Percentiles rank a stretch among this genome's conserved stretches.
Evolutionary conservation across 225 moss, liverwort and hornwort genomes (phyloP).

Genomic region (Asterella californica): DNA sequence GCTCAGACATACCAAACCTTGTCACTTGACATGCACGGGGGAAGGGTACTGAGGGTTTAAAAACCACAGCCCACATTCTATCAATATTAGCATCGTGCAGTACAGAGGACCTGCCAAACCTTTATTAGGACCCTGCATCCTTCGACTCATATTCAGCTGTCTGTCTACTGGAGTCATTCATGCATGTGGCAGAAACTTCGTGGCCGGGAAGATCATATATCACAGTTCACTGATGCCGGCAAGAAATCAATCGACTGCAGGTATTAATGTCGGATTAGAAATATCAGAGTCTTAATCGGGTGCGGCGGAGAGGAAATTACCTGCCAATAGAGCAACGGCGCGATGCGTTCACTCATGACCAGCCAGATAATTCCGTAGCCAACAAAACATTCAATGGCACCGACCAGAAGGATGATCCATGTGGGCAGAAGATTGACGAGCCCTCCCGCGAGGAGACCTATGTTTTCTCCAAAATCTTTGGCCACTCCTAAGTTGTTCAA

Average conservation of each 20-base stretch:
- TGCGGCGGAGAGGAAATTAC: constrained; percentile 20
- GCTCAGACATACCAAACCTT: too few species aligned
- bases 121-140: too few species aligned
- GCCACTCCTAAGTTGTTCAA: constrained; percentile 84
- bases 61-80: too few species aligned
- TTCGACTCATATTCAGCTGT: too few species aligned
- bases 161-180: too few species aligned
- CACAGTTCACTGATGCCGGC: neutral
- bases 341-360: constrained; percentile 53
- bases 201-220: too few species aligned
- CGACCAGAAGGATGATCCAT: constrained; percentile 74
- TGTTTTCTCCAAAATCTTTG: constrained; percentile 84
- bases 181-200: too few species aligned
- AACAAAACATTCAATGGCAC: constrained; percentile 62
- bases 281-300: neutral
- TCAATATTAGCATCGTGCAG: too few species aligned
- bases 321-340: constrained; percentile 72
- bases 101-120: too few species aligned
- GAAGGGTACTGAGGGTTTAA: too few species aligned
- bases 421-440: constrained; percentile 69
- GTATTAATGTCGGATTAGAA: neutral
- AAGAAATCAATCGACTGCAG: neutral
- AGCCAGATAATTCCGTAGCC: constrained; percentile 75
- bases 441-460: constrained; percentile 70
- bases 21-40: too few species aligned